Base-by-base conservation (phyloP, 306 rosid species). In the Medicago truncatula region DNA sequence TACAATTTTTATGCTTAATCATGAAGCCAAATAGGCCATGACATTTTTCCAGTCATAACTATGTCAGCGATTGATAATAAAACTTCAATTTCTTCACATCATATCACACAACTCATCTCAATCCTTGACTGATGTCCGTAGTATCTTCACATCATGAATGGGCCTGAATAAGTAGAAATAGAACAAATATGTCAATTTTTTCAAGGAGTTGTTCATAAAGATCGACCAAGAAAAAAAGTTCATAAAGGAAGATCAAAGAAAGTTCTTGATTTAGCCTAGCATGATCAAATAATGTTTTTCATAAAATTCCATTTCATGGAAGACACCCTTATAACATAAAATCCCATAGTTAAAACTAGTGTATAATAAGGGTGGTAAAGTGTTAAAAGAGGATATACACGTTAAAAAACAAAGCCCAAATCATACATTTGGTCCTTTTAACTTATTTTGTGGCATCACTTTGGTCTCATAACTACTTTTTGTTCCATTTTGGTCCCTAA, bases 101-200 rank as follows among this genome's bases (percentile, higher is more conserved):
- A 52, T 28, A 78, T 18, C 72, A 44, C 18, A 54, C 40, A 71
- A 54, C 72, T 76, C 58, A 15, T 49, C 56, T 75, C 87, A 93
- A 78, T 90, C 98, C 85, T 89, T 92, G 63, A 92, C 93, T 0
- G 89, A 77, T 20, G 98, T 86, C 70, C 96, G 85, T 9, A 95
- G 87, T 49, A 95, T 89, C 91, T 89, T 92, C 85, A 95, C 98
- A 70, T 92, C 98, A 81, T 95, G 98, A 72, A 95, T 81, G 23
- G 98, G 98, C 82, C 98, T 95, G 92, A 50, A 80, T 67, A 52
- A 56, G 53, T 12, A 61, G 20, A 57, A 76, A 78, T 56, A 25
- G 56, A 34, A 5, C 44, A 49, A 76, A 56, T 59, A 57, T 14
- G 56, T 49, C 31, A 61, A 56, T 66, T 68, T 54, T 23, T 58